phyloP scores from a whole-genome alignment of 257 asterid genomes.

The Plectranthus barbatus region DNA sequence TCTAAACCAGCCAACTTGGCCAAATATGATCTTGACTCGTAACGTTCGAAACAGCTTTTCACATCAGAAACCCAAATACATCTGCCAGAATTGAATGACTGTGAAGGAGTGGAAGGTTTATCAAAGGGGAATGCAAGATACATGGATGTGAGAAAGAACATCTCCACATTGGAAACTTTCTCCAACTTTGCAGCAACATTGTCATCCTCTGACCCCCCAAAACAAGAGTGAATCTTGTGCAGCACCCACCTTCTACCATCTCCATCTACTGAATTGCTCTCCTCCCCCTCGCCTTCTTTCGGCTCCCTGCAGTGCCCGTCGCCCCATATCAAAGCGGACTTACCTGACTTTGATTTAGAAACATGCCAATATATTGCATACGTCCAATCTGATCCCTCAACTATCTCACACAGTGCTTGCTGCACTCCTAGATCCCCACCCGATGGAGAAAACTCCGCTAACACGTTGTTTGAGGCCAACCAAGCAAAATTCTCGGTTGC shows the following conservation, averaged over 20 bases:
- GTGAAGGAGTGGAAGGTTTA: constrained; percentile 87
- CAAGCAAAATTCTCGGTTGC: constrained; percentile 60
- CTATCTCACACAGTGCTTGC: constrained; percentile 49
- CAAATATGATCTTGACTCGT: constrained; percentile 62
- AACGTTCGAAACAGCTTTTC: constrained; percentile 52
- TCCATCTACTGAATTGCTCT: constrained; percentile 17
- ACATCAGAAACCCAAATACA: constrained; percentile 68
- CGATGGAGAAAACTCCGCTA: constrained; percentile 56
- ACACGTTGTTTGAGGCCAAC: constrained; percentile 61
- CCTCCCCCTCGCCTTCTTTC: constrained; percentile 28
- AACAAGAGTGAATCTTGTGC: constrained; percentile 59
- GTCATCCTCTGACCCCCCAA: constrained; percentile 68
- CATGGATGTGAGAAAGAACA: constrained; percentile 85
- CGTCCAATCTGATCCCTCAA: constrained; percentile 82
- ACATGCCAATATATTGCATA: constrained; percentile 97
- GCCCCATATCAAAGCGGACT: constrained; percentile 93
- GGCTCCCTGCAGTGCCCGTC: constrained; percentile 73
- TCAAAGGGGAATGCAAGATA: constrained; percentile 85
- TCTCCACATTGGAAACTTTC: constrained; percentile 58
- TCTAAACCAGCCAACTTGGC: constrained; percentile 52
- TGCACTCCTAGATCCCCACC: constrained; percentile 71
- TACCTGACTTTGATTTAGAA: constrained; percentile 79
- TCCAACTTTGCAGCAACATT: constrained; percentile 56
- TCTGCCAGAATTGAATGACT: constrained; percentile 84
- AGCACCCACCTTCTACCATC: constrained; percentile 52